Base-by-base conservation (phyloP, 208 protist genomes). In the Wallacemonas sp. region DNA sequence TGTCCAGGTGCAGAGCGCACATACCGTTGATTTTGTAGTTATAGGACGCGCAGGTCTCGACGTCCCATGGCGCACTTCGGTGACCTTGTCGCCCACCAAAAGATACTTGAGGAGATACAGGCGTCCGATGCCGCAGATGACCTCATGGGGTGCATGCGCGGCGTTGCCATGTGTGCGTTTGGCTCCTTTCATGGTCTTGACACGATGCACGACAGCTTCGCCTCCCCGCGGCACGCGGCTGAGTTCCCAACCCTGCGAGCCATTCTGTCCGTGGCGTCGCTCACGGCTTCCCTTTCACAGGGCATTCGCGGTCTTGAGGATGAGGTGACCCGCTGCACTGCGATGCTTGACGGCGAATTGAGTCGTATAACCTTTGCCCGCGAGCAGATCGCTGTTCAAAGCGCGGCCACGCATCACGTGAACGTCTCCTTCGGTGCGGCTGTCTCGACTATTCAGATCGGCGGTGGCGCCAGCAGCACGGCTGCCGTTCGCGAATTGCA, bases 21-120 rank as follows among this genome's bases (percentile, higher is more conserved):
- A n/a, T n/a, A n/a, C n/a, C n/a, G n/a, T 62, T 47, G 6, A 27
- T 47, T 63, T 53, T 22, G 0, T 47, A 12, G 28, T 47, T 47
- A 3, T 51, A n/a, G n/a, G n/a, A n/a, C n/a, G n/a, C n/a, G n/a
- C n/a, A n/a, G n/a, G n/a, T n/a, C n/a, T n/a, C n/a, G n/a, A n/a
- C n/a, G n/a, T n/a, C n/a, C n/a, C n/a, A 83, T 83, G 77, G 33
- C 70, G 2, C 36, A 70, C 31, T 84, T 74, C 44, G 76, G 76
- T 36, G 76, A 82, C 49, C 42, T 66, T 1, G 76, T 75, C n/a
- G 70, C 70, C n/a, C 76, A 82, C 36, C 66, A 60, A 17, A 44
- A 59, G 39, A 56, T 82, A 9, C 62, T 82, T 12, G 49, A 68
- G 26, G 76, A 82, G 42, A 21, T 80, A 9, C 36, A 27, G 21